Percentiles rank a stretch among this genome's conserved stretches.
Evolutionary conservation across 148 eudicot genomes (phyloP).

Genomic region (Vaccinium vitisidaea): DNA sequence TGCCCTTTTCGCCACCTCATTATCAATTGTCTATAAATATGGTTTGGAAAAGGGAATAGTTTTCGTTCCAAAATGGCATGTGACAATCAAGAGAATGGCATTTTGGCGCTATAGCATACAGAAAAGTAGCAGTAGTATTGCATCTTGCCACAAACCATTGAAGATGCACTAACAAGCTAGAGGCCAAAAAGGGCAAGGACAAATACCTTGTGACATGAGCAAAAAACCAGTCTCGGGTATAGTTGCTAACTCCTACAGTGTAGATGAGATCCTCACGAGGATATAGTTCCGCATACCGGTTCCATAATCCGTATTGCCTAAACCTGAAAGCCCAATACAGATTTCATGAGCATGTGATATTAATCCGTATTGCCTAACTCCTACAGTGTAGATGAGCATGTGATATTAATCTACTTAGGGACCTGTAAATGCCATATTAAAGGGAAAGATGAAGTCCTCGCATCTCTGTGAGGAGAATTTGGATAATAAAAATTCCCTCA

Average conservation of each 20-base stretch:
- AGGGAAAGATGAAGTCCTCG: too few relatives aligned
- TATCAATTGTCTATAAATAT: too few relatives aligned
- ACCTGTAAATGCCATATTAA: too few relatives aligned
- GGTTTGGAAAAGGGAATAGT: not conserved
- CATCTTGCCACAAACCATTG: not conserved
- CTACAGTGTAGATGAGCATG: too few relatives aligned
- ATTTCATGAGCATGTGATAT: not conserved
- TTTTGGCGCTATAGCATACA: not conserved
- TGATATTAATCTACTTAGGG: too few relatives aligned
- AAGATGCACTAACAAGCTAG: not conserved
- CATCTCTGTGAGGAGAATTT: too few relatives aligned
- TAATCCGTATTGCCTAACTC: too few relatives aligned
- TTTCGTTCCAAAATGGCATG: not conserved
- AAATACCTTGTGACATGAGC: slow-evolving; percentile 51
- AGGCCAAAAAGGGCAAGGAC: too few relatives aligned
- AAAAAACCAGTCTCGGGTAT: slow-evolving; percentile 53
- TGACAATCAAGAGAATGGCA: not conserved
- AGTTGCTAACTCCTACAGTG: slow-evolving; percentile 51
- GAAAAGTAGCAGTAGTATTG: not conserved
- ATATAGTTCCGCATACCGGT: slow-evolving; percentile 53
- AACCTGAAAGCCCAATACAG: slow-evolving; percentile 39
- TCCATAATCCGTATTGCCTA: slow-evolving; percentile 77
- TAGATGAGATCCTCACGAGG: slow-evolving; percentile 46
- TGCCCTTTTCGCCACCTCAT: not conserved
- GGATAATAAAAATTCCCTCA: too few relatives aligned